phyloP scores from a whole-genome alignment of 1,284 basidiomycete species.

The Papiliotrema nemorosa region DNA sequence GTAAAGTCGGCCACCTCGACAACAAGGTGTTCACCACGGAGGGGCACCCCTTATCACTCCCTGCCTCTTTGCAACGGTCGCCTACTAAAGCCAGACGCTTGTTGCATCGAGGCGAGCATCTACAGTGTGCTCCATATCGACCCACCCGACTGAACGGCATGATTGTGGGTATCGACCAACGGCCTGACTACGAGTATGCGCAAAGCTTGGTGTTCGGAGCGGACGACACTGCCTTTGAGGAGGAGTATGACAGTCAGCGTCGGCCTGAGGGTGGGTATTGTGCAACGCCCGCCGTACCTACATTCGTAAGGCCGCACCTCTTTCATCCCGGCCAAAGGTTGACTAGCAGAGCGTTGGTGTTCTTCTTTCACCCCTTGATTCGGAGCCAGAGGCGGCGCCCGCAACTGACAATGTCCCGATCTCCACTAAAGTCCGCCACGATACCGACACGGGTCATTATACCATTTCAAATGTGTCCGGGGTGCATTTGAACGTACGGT shows the following conservation, averaged over 20 bases:
- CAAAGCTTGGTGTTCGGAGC: constrained; percentile 61
- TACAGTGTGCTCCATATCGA: constrained; percentile 70
- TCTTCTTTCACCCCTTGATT: constrained; percentile 59
- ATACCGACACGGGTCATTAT: constrained; percentile 58
- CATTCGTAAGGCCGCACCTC: constrained; percentile 58
- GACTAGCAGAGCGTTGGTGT: constrained; percentile 59
- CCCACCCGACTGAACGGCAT: constrained; percentile 54
- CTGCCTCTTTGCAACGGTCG: constrained; percentile 55
- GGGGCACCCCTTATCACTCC: constrained; percentile 78
- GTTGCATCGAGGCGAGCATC: constrained; percentile 61
- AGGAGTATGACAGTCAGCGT: constrained; percentile 24
- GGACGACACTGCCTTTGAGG: constrained; percentile 18
- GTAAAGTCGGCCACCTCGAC: constrained; percentile 61
- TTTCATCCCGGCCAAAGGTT: not conserved
- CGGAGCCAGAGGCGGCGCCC: constrained; percentile 28
- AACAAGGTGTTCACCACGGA: constrained; percentile 84
- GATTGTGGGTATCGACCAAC: constrained; percentile 63
- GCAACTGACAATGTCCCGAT: constrained; percentile 62
- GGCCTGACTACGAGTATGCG: constrained; percentile 73
- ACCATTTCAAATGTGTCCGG: constrained; percentile 72
- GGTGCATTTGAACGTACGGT: constrained; percentile 69
- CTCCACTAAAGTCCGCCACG: not conserved
- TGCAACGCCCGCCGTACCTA: constrained; percentile 62
- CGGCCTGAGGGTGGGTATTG: constrained; percentile 73
- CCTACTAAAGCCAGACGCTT: constrained; percentile 60